phyloP scores from a whole-genome alignment of 352 stramenopile genomes.

The Phytophthora ramorum region DNA sequence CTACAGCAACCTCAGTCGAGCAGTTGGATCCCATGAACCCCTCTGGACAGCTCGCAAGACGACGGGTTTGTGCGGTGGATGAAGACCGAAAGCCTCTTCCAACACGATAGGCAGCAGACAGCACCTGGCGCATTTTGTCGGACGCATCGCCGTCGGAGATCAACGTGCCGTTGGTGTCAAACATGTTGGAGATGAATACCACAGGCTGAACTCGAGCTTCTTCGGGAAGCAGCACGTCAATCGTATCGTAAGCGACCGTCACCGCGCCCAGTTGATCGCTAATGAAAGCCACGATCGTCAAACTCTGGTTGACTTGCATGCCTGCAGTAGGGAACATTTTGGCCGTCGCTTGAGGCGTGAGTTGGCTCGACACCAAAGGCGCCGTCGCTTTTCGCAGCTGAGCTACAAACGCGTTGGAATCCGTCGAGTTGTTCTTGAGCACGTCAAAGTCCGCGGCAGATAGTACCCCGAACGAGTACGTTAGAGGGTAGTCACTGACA shows the following conservation, averaged over 20 bases:
- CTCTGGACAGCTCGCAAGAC: conserved; percentile 27
- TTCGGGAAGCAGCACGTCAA: conserved; percentile 51
- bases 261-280: conserved; percentile 50
- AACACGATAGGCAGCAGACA: conserved; percentile 60
- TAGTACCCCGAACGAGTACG: conserved; percentile 69
- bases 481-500: conserved; percentile 57
- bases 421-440: conserved; percentile 7
- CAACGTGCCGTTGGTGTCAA: conserved; percentile 21
- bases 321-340: conserved; percentile 55
- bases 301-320: conserved; percentile 33
- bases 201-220: conserved; percentile 43
- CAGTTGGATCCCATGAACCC: conserved; percentile 58
- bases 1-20: conserved; percentile 36
- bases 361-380: conserved; percentile 51
- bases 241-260: conserved; percentile 40
- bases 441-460: conserved; percentile 35
- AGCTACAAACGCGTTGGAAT: conserved; percentile 29
- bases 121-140: conserved; percentile 39
- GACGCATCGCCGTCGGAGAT: conserved; percentile 27
- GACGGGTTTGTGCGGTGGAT: conserved; percentile 11
- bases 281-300: conserved; percentile 69
- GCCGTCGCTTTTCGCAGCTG: conserved; percentile 39
- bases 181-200: conserved; percentile 45
- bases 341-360: conserved; percentile 34
- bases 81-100: conserved; percentile 43